Evolutionary conservation across 2,329 filamentous ascomycete genomes (phyloP), one percentile per base, ranked within the genome.

Genomic region (Penicillium sclerotiorum): DNA sequence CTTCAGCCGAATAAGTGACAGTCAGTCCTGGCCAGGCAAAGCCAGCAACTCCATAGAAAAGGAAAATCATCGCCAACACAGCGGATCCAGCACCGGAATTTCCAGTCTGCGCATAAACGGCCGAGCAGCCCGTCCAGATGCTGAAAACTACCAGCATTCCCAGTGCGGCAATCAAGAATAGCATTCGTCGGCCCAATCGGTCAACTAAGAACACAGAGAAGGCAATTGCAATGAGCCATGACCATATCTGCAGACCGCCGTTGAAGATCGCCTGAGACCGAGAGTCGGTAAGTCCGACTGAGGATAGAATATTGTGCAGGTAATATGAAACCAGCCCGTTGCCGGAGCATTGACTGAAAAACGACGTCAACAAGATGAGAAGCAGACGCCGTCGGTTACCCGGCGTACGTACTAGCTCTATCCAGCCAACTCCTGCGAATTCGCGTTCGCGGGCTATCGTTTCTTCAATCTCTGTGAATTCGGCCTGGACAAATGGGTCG

Each of bases 291-390:
- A 58, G 55, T 1, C 52, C 65, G 28, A 69, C 62, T 12, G 62
- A 63, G 17, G 55, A 56, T 12, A 73, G 58, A 27, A 73, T 69
- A 12, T 67, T 53, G 25, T 58, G 56, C 23, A 73, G 57, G 50
- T 73, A 68, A 47, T 70, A 70, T 9, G 53, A 54, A 1, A 56
- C 53, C 17, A 56, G 35, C 1, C 49, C 50, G 36, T 58, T 58
- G 4, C 50, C 50, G 5, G 50, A 56, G 18, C 53, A 54, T 13
- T 56, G 53, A 12, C 39, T 50, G 36, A 56, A 56, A 21, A 58
- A 52, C 2, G 45, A 45, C 1, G 47, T 28, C 27, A 54, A 6
- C 3, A 42, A 42, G 27, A 54, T 52, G 3, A 56, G 32, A 2
- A 58, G 21, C 2, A 57, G 37, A 4, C 55, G 49, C 15, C 41